Conservation (phyloP, 2,329 filamentous ascomycete genomes). For the Lachnellula subtilissima region DNA sequence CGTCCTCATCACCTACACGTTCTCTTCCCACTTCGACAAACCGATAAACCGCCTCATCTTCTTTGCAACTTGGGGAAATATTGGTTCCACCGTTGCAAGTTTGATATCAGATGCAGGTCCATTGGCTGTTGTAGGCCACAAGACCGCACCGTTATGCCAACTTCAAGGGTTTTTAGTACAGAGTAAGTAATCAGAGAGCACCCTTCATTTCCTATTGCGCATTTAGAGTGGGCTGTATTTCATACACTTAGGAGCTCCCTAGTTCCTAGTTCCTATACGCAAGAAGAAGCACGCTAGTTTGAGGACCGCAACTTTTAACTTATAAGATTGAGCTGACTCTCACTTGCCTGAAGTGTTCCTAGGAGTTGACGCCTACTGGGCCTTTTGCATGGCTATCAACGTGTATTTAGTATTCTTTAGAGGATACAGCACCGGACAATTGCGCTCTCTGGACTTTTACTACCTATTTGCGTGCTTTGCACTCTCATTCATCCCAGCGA, state of each 20-base stretch:
- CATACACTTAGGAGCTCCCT: no score
- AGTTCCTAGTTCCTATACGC: no score
- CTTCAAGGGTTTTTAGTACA: constrained; percentile 77
- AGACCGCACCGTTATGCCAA: constrained; percentile 43
- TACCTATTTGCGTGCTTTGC: constrained; percentile 51
- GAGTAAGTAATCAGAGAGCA: constrained; percentile 30
- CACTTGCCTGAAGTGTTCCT: constrained; percentile 43
- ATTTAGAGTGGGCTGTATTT: no score
- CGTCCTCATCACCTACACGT: constrained; percentile 48
- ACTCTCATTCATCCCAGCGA: constrained; percentile 45
- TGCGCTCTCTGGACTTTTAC: constrained; percentile 49
- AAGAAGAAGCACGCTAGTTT: no score
- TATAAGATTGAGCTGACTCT: no score
- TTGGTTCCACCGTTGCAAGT: constrained; percentile 50
- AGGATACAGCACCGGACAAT: constrained; percentile 43
- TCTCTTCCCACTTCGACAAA: constrained; percentile 46
- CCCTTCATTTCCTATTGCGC: no score
- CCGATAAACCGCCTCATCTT: constrained; percentile 57
- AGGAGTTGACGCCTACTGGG: constrained; percentile 48
- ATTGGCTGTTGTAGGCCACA: not conserved
- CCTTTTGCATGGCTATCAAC: constrained; percentile 54
- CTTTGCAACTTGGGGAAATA: constrained; percentile 53
- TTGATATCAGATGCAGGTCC: constrained; percentile 46
- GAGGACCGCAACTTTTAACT: no score
- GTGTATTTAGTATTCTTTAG: constrained; percentile 55